A percentile compares a stretch with the other conserved stretches of the same genome.
These are phyloP conservation scores for Mycena capillaripes DNA, from an alignment of 768 basidiomycete genomes.

Conservation along the genomic window DNA sequence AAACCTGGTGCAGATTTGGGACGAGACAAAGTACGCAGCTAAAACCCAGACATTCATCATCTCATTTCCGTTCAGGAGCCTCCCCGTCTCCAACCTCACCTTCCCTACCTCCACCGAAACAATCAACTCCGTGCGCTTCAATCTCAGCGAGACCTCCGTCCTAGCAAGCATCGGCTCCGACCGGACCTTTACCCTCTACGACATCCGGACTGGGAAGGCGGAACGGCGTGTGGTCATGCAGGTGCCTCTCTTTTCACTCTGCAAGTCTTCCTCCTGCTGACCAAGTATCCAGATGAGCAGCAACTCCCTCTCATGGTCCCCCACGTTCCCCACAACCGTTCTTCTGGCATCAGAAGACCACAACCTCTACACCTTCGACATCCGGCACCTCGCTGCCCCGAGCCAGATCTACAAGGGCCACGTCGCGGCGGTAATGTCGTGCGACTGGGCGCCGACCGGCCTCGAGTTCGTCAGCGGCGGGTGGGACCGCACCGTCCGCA, in stretches of 20 bases:
- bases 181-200: slow-evolving; percentile 95
- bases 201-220: slow-evolving; percentile 96
- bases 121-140: slow-evolving; percentile 90
- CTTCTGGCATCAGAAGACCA: slow-evolving; percentile 99
- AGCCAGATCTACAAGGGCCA: slow-evolving; percentile 98
- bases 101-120: slow-evolving; percentile 93
- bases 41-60: slow-evolving; percentile 3
- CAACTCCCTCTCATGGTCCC: slow-evolving; percentile 95
- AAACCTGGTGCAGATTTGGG: slow-evolving; percentile 96
- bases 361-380: slow-evolving; percentile 98
- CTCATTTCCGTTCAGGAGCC: slow-evolving; percentile 65
- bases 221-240: slow-evolving; percentile 93
- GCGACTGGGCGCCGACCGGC: slow-evolving; percentile 98
- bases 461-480: slow-evolving; percentile 96
- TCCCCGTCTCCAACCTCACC: slow-evolving; percentile 88
- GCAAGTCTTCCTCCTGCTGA: not conserved
- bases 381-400: slow-evolving; percentile 84
- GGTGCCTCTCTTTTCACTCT: slow-evolving; percentile 49
- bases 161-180: slow-evolving; percentile 97
- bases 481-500: slow-evolving; percentile 94
- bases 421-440: slow-evolving; percentile 95
- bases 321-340: slow-evolving; percentile 91
- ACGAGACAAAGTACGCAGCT: slow-evolving; percentile 87
- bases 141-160: slow-evolving; percentile 93
- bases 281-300: slow-evolving; percentile 74